phyloP scores from a whole-genome alignment of 805 yeast species.

The Wickerhamiella cacticola region DNA sequence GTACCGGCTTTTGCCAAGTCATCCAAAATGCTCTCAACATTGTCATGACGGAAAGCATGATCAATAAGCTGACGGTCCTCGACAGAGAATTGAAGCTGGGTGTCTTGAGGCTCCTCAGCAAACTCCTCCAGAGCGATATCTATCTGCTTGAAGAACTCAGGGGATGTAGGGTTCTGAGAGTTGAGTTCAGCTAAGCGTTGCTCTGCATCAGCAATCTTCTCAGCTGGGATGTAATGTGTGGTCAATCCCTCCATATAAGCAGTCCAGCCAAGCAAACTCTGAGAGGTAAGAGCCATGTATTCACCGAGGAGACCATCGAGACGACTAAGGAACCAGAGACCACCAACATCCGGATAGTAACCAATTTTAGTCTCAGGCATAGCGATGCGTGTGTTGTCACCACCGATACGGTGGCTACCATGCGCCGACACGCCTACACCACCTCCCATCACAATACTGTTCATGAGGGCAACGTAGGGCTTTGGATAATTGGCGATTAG shows the following conservation, averaged over 20 bases:
- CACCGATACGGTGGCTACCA: constrained; percentile 85
- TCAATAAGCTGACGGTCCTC: constrained; percentile 57
- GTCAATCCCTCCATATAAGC: constrained; percentile 76
- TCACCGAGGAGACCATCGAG: constrained; percentile 73
- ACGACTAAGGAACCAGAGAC: constrained; percentile 76
- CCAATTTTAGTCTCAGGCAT: constrained; percentile 99
- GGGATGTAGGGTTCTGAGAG: constrained; percentile 27
- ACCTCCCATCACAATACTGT: constrained; percentile 96
- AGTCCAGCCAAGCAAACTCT: constrained; percentile 62
- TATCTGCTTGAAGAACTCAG: constrained; percentile 37
- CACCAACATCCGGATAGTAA: constrained; percentile 91
- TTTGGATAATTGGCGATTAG: constrained; percentile 69
- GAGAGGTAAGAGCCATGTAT: constrained; percentile 79
- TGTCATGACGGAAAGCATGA: constrained; percentile 43
- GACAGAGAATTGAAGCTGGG: constrained; percentile 40
- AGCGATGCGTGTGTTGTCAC: constrained; percentile 80
- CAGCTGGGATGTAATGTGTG: constrained; percentile 73
- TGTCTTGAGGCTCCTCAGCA: constrained; percentile 35
- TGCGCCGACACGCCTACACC: constrained; percentile 90
- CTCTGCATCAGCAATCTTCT: constrained; percentile 48
- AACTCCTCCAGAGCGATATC: constrained; percentile 71
- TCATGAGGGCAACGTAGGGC: constrained; percentile 75
- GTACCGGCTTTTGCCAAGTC: constrained; percentile 45
- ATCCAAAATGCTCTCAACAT: constrained; percentile 43
- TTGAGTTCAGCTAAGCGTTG: constrained; percentile 50